Evolutionary conservation across 495 filamentous ascomycete species (phyloP), one percentile per base, ranked within the genome.

Genomic region (Neurospora tetraspora): DNA sequence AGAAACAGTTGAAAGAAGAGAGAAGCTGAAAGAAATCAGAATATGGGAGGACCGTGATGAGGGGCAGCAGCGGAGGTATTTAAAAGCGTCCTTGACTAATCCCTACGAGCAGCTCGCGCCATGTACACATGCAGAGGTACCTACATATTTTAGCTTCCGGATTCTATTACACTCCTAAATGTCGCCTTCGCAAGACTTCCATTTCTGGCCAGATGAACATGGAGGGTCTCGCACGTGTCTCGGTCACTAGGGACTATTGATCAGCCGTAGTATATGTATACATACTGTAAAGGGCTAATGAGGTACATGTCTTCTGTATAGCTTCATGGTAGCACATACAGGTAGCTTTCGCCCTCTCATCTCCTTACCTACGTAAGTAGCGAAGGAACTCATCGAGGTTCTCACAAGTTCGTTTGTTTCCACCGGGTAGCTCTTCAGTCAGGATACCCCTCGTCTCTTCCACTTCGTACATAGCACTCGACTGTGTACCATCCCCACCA

Each of bases 1-100:
- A 69, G 42, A 31, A 27, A 65, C 42, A n/a, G 68, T 59, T 42
- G 53, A 23, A 68, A 65, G 65, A 71, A 47, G 74, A 70, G 40
- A 73, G 42, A 39, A 27, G 38, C 18, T 68, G 42, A 38, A 38
- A 59, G 43, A 69, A 65, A 68, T 42, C 39, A 73, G 14, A 45
- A 70, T 7, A 39, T 71, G 45, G 20, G 38, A 38, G 70, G 39
- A 69, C 39, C 53, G 71, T 31, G 36, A 68, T 70, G 74, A 72
- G 74, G 74, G 69, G 69, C 69, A 70, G 36, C 69, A 42, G 68
- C 39, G 27, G 68, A 69, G 73, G 45, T 70, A 75, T 75, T 75
- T 75, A 75, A 75, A 27, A 74, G 27, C 69, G 7, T 70, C 40
- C 7, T 61, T 61, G 53, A 61, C 53, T 61, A 61, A 61, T 61